Percentiles rank a stretch among this genome's conserved stretches.
Conservation (phyloP, 164 flowering plant species). For the Platanus orientalis region DNA sequence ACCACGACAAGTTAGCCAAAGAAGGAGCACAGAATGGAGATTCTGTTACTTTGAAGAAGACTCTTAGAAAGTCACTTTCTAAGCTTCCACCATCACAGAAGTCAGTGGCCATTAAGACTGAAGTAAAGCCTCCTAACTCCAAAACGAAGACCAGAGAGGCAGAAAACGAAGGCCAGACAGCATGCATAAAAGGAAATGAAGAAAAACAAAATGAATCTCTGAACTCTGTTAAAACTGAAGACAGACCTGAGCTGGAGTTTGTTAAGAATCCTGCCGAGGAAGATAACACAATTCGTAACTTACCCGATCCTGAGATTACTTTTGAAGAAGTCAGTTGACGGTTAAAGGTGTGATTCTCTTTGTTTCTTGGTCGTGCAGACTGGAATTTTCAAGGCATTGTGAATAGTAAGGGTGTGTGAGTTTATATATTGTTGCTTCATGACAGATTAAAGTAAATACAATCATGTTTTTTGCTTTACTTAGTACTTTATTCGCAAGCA, state of each 20-base stretch:
- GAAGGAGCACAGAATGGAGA: slow-evolving; percentile 21
- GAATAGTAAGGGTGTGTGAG: slow-evolving; percentile 25
- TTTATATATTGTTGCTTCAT: not conserved
- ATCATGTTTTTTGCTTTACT: not conserved
- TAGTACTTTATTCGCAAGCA: not conserved
- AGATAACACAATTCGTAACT: slow-evolving; percentile 8
- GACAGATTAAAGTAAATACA: not conserved
- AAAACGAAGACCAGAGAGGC: slow-evolving; percentile 25
- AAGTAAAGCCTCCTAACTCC: slow-evolving; percentile 28
- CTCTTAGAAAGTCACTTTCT: slow-evolving; percentile 40
- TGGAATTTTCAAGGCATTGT: slow-evolving; percentile 23
- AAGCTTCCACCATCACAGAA: slow-evolving; percentile 45
- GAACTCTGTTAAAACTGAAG: slow-evolving; percentile 16
- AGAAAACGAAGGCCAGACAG: slow-evolving; percentile 13
- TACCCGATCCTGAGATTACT: slow-evolving; percentile 25
- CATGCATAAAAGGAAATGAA: slow-evolving; percentile 13
- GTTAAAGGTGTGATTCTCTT: slow-evolving; percentile 17
- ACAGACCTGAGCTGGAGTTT: slow-evolving; percentile 10
- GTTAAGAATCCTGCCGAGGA: slow-evolving; percentile 1
- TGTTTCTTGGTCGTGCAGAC: slow-evolving; percentile 7
- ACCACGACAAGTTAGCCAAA: slow-evolving; percentile 23
- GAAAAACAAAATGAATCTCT: slow-evolving; percentile 14
- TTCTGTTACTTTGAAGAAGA: slow-evolving; percentile 24
- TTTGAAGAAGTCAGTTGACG: slow-evolving; percentile 31
- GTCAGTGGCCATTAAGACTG: slow-evolving; percentile 21